Percentiles rank a stretch among this genome's conserved stretches.
phyloP scores from a whole-genome alignment of 768 basidiomycete species.

The Phlebiopsis flavidoalba region DNA sequence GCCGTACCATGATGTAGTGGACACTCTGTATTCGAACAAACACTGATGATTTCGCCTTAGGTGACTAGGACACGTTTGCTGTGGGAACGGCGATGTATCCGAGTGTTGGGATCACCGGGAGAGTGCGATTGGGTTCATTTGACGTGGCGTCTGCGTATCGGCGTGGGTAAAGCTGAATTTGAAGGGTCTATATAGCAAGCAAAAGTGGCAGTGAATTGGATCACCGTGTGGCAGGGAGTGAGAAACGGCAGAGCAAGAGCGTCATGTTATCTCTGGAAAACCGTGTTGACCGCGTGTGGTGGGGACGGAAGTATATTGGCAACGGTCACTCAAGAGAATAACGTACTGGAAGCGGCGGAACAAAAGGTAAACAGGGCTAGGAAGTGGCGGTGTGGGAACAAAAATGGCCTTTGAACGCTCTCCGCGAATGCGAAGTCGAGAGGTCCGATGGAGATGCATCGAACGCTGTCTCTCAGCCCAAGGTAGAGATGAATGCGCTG shows the following conservation, averaged over 20 bases:
- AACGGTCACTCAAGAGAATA: not conserved
- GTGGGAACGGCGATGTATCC: not conserved
- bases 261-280: not conserved
- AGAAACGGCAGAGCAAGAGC: not conserved
- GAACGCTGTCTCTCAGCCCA: not conserved
- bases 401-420: not conserved
- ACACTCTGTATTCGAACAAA: not conserved
- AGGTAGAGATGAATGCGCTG: not conserved
- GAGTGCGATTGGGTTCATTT: not conserved
- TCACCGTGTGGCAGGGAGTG: not conserved
- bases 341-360: not conserved
- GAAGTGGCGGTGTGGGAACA: not conserved
- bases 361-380: conserved; percentile 1
- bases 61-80: not conserved
- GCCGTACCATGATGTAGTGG: not conserved
- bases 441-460: not conserved
- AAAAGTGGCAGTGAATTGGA: not conserved
- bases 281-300: not conserved
- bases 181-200: not conserved
- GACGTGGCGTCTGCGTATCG: not conserved
- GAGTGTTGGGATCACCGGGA: not conserved
- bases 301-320: not conserved
- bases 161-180: not conserved
- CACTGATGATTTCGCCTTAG: not conserved
- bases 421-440: conserved; percentile 2